Percentiles rank a stretch among this genome's conserved stretches.
Conservation (phyloP, 1,139 yeast species). For the Candida freyschussii region DNA sequence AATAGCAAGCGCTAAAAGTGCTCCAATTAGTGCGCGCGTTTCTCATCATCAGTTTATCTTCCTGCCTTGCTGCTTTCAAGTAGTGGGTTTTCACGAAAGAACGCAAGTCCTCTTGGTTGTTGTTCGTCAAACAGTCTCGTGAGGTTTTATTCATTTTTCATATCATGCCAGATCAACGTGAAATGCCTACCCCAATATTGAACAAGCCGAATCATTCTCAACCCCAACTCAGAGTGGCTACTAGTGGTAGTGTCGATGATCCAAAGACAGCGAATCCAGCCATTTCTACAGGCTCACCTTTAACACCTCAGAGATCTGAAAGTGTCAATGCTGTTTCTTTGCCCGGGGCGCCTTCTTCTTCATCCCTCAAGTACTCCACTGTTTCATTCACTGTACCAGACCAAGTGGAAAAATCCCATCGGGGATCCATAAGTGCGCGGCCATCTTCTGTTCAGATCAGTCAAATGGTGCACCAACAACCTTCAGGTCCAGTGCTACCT, state of each 20-base stretch:
- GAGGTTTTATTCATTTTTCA: not conserved
- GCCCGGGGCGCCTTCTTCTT: slow-evolving; percentile 1
- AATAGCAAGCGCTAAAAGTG: too few species aligned
- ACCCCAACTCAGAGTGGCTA: too few species aligned
- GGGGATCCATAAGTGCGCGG: slow-evolving; percentile 46
- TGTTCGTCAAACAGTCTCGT: not conserved
- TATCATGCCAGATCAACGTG: not conserved
- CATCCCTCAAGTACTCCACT: slow-evolving; percentile 11
- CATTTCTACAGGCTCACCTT: too few species aligned
- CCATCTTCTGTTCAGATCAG: slow-evolving; percentile 32
- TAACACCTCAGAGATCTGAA: slow-evolving; percentile 7
- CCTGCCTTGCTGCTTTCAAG: too few species aligned
- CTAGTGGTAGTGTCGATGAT: too few species aligned
- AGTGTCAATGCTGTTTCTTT: not conserved
- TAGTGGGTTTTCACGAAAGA: too few species aligned
- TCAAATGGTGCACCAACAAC: slow-evolving; percentile 8
- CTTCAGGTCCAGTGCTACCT: slow-evolving; percentile 8
- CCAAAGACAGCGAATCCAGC: too few species aligned
- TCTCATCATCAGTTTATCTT: too few species aligned
- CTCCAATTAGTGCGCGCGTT: too few species aligned
- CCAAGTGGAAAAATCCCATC: slow-evolving; percentile 35
- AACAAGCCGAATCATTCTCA: slow-evolving; percentile 13
- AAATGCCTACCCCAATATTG: slow-evolving; percentile 22
- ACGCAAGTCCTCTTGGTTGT: too few species aligned
- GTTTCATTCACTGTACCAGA: slow-evolving; percentile 32